Conservation (phyloP, 2,329 filamentous ascomycete species). For the Boeremia exigua region DNA sequence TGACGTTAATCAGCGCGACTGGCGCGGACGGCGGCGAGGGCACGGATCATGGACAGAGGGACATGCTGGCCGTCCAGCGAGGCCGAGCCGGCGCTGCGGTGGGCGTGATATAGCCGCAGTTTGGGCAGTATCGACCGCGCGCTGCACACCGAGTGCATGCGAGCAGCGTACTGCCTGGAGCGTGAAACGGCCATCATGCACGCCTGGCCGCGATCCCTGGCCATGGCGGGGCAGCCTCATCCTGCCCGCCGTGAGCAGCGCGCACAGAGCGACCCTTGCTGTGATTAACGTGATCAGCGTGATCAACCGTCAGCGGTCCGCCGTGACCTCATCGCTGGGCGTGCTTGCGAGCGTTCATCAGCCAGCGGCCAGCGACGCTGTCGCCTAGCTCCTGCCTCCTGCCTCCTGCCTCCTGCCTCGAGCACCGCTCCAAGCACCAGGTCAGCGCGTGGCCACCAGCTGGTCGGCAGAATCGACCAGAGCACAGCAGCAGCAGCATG, state of each 20-base stretch:
- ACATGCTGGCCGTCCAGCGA: conserved; percentile 20
- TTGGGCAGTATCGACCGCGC: conserved; percentile 29
- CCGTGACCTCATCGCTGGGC: conserved; percentile 5
- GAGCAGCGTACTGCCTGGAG: conserved; percentile 22
- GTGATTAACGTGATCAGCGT: too few species aligned
- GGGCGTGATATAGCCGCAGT: conserved; percentile 23
- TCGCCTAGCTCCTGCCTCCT: not conserved
- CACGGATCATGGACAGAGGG: conserved; percentile 16
- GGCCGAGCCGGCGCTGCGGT: conserved; percentile 17
- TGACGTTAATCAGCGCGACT: conserved; percentile 25
- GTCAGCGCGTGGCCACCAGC: conserved; percentile 17
- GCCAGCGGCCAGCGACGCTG: too few species aligned
- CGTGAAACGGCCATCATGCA: conserved; percentile 20
- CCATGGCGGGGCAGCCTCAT: conserved; percentile 20
- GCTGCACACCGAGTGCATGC: conserved; percentile 16
- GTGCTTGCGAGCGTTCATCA: too few species aligned
- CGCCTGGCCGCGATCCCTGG: conserved; percentile 25
- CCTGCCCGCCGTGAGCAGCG: not conserved
- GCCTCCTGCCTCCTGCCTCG: conserved; percentile 13
- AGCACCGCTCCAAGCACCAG: conserved; percentile 21
- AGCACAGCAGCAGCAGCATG: conserved; percentile 18
- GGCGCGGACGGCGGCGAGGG: conserved; percentile 16
- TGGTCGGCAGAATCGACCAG: conserved; percentile 14
- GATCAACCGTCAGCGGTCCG: not conserved
- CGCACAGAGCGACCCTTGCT: too few species aligned